A percentile compares a stretch with the other conserved stretches of the same genome.
Evolutionary conservation across 2,329 filamentous ascomycete species (phyloP).

Genomic region (Colletotrichum theobromicola): DNA sequence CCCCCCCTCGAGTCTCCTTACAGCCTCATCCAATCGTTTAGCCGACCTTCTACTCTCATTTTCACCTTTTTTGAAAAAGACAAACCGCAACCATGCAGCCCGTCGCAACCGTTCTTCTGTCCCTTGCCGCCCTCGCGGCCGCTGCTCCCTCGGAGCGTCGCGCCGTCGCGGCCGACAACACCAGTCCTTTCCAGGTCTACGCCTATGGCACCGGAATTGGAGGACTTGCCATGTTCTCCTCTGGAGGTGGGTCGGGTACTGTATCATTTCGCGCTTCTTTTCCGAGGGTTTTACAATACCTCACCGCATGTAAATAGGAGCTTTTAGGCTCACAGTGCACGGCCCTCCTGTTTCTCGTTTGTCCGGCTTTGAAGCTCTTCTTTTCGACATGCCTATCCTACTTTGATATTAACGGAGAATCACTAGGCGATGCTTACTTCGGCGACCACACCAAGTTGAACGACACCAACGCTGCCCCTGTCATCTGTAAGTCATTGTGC

Average conservation of each 20-base stretch:
- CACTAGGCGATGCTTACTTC: conserved; percentile 1
- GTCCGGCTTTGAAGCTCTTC: neutral
- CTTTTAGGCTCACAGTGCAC: neutral
- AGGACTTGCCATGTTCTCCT: conserved; percentile 27
- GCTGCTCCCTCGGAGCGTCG: conserved; percentile 7
- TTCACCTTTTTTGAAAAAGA: neutral
- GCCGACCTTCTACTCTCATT: neutral
- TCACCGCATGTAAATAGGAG: neutral
- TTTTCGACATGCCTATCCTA: neutral
- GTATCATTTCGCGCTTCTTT: neutral
- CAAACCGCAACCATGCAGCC: neutral
- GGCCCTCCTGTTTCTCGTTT: neutral
- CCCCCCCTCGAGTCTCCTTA: neutral
- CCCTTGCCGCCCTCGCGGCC: neutral
- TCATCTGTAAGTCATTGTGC: neutral
- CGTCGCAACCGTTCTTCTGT: neutral
- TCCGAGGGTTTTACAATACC: neutral
- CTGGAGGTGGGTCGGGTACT: conserved; percentile 23
- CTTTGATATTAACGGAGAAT: neutral
- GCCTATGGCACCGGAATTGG: conserved; percentile 30
- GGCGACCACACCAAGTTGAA: conserved; percentile 7
- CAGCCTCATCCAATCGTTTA: neutral
- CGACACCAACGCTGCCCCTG: conserved; percentile 8
- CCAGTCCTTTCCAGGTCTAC: conserved; percentile 27
- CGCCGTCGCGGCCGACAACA: conserved; percentile 15